Percentiles rank a stretch among this genome's conserved stretches.
Evolutionary conservation across 2,329 filamentous ascomycete species (phyloP).

Genomic region (Cordyceps pruinosa): DNA sequence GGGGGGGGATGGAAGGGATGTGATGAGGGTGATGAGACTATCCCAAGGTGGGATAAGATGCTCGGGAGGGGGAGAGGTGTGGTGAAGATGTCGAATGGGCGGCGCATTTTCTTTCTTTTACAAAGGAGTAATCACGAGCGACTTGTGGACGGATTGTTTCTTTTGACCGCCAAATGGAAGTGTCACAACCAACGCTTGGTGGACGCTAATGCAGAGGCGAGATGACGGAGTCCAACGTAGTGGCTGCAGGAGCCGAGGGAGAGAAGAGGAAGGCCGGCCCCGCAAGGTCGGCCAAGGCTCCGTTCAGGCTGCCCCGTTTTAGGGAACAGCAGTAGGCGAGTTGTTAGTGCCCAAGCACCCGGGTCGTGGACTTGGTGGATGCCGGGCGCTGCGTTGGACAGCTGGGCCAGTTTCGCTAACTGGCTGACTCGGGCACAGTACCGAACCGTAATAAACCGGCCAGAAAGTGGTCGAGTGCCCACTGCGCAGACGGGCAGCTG

Average conservation of each 20-base stretch:
- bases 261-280: too few relatives aligned
- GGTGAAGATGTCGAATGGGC: neutral
- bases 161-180: constrained; percentile 1
- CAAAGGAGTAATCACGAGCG: neutral
- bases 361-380: neutral
- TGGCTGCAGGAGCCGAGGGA: neutral
- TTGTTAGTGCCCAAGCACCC: neutral
- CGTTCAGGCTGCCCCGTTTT: neutral
- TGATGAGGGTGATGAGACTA: neutral
- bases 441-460: neutral
- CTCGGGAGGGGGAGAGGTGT: neutral
- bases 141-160: too few relatives aligned
- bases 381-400: too few relatives aligned
- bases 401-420: neutral
- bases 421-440: too few relatives aligned
- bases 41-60: neutral
- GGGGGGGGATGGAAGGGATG: neutral
- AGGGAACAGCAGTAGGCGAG: neutral
- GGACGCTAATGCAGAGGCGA: neutral
- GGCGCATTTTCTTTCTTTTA: too few relatives aligned
- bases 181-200: neutral
- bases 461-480: neutral
- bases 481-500: neutral
- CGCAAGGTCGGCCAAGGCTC: neutral
- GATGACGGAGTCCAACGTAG: neutral